Percentiles rank a stretch among this genome's conserved stretches.
Evolutionary conservation across 805 yeast genomes (phyloP).

Genomic region (Monosporozyma siamensis): DNA sequence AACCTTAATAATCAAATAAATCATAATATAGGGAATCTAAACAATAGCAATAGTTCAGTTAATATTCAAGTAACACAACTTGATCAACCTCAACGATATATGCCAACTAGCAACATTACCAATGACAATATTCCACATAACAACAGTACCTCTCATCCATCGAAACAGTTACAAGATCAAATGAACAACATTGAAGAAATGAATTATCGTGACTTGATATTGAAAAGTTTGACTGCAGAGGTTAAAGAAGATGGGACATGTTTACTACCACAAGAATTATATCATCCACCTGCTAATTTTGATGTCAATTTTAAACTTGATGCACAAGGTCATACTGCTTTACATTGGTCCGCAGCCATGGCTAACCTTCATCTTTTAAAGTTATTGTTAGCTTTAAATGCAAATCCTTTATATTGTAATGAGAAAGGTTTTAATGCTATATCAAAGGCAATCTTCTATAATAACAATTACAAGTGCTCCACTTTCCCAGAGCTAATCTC

Average conservation of each 20-base stretch:
- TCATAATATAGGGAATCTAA: background rate
- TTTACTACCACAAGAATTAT: conserved; percentile 32
- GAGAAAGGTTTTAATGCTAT: conserved; percentile 59
- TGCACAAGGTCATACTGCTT: conserved; percentile 70
- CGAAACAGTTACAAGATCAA: conserved; percentile 7
- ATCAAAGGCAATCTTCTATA: conserved; percentile 60
- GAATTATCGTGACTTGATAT: conserved; percentile 11
- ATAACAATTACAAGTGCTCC: conserved; percentile 57
- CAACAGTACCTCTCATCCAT: background rate
- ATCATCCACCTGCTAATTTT: conserved; percentile 53
- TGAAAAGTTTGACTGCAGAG: conserved; percentile 27
- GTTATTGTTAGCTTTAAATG: conserved; percentile 46
- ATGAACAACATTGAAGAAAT: conserved; percentile 16
- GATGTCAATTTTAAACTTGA: conserved; percentile 62
- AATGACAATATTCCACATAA: background rate
- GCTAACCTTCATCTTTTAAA: conserved; percentile 53
- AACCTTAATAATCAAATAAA: background rate
- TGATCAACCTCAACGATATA: background rate
- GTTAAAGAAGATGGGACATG: conserved; percentile 23
- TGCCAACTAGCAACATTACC: too few relatives aligned
- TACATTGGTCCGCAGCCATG: conserved; percentile 84
- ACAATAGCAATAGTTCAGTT: background rate
- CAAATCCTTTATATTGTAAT: conserved; percentile 48
- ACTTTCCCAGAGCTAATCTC: conserved; percentile 53
- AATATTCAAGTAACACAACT: background rate